Evolutionary conservation across 78 protist genomes (phyloP), one percentile per base, ranked within the genome.

Genomic region (Trichosphaerium sp.): DNA sequence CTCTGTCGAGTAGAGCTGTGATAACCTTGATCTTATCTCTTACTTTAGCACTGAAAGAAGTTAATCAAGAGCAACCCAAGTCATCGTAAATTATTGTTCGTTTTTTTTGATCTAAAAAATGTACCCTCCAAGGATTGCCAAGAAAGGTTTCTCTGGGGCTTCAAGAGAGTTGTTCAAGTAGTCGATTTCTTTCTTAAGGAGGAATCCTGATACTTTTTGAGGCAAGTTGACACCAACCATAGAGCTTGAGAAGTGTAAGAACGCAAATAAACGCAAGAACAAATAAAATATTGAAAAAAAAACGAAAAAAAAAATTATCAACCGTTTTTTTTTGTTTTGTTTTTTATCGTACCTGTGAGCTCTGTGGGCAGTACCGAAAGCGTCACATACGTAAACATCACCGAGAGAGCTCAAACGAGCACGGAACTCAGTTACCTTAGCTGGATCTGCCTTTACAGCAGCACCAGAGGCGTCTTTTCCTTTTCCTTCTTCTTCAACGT

Each of bases 361-460:
- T 54, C 99, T 87, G 74, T 97, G 99, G 0, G 99, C 99, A 10
- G 99, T 92, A 65, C 99, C 99, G 66, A 97, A 97, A 38, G 99
- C 99, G 55, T 97, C 99, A 69, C 82, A 82, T 65, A 94, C 87
- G 82, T 82, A 98, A 52, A 96, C 75, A 34, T 96, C 99, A 41
- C 91, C 98, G 2, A 94, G 92, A 65, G 62, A 72, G 4, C 93
- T 61, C 23, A 96, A 88, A 34, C 88, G 74, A 3, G 73, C 93
- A 63, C 97, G 89, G 95, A 96, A 96, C 23, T 15, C 55, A 21
- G 18, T 56, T 14, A 92, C 88, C 23, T 56, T 62, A 23, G 68
- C 99, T 41, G 28, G 42, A 40, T 34, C 58, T 3, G 99, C 93
- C 89, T 88, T 90, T 55, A 77, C 14, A 65, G 61, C 78, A 64